These are phyloP conservation scores for Medicago lupulina DNA, from an alignment of 306 rosid species.

Conservation along the genomic window DNA sequence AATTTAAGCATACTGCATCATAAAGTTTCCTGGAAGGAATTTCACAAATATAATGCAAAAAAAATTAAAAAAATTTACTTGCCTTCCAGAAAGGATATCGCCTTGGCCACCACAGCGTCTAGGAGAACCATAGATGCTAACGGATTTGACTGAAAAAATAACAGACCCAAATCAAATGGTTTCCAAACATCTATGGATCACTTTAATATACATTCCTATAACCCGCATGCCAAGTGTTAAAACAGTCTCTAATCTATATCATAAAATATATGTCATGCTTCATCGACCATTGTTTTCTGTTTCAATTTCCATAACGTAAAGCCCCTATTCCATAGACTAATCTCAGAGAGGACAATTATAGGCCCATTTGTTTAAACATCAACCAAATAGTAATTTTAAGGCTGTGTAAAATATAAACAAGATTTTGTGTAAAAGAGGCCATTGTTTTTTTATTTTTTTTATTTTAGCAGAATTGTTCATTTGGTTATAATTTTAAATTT, in stretches of 20 bases:
- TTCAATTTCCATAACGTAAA: too few relatives aligned
- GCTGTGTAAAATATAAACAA: too few relatives aligned
- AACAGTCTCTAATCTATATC: too few relatives aligned
- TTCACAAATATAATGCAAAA: constrained; percentile 15
- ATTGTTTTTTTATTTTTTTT: neutral
- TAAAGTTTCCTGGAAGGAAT: neutral
- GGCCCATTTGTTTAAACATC: too few relatives aligned
- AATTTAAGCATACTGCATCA: constrained; percentile 20
- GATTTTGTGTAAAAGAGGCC: neutral
- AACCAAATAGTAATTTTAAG: too few relatives aligned
- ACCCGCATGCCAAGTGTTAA: neutral
- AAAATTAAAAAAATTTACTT: constrained; percentile 40
- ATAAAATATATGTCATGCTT: neutral
- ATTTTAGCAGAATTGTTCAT: neutral
- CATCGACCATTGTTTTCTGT: neutral
- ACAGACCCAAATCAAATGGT: constrained; percentile 33
- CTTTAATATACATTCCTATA: neutral
- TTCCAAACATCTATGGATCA: constrained; percentile 9
- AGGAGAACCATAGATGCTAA: constrained; percentile 84
- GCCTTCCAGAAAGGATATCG: constrained; percentile 97
- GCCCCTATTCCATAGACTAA: constrained; percentile 7
- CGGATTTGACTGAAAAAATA: constrained; percentile 69
- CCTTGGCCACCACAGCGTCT: constrained; percentile 98
- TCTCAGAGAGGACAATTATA: too few relatives aligned
- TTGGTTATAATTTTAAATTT: neutral